Evolutionary conservation across 108 stramenopile genomes (phyloP).

Genomic region (Cylindrotheca closterium): DNA sequence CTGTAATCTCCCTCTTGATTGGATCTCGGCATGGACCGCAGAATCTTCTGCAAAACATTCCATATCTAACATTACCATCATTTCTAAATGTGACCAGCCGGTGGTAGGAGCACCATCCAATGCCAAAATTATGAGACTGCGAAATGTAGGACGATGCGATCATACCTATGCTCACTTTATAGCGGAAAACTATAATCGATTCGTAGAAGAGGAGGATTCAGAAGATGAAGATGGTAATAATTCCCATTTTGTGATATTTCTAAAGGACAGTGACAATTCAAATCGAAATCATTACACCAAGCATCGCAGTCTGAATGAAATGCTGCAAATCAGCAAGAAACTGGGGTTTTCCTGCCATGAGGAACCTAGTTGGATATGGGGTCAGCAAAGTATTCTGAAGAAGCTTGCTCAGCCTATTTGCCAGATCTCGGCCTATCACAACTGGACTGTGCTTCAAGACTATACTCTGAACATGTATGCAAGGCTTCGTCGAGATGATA

Average conservation of each 20-base stretch:
- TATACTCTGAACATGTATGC: neutral
- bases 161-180: constrained; percentile 37
- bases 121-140: constrained; percentile 14
- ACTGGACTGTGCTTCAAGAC: neutral
- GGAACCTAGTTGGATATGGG: no score
- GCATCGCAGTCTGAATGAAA: neutral
- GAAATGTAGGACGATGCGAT: constrained; percentile 41
- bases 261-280: constrained; percentile 16
- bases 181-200: constrained; percentile 1
- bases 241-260: constrained; percentile 32
- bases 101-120: constrained; percentile 24
- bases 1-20: neutral
- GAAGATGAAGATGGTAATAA: constrained; percentile 13
- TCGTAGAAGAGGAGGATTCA: neutral
- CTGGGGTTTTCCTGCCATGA: neutral
- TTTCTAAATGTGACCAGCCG: constrained; percentile 32
- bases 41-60: neutral
- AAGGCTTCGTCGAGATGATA: no score
- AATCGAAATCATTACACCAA: neutral
- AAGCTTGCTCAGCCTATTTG: neutral
- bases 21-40: neutral
- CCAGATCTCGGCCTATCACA: constrained; percentile 2
- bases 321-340: neutral
- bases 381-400: no score
- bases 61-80: constrained; percentile 22